Evolutionary conservation across 164 flowering plant genomes (phyloP).

Genomic region (Chimonanthus praecox): DNA sequence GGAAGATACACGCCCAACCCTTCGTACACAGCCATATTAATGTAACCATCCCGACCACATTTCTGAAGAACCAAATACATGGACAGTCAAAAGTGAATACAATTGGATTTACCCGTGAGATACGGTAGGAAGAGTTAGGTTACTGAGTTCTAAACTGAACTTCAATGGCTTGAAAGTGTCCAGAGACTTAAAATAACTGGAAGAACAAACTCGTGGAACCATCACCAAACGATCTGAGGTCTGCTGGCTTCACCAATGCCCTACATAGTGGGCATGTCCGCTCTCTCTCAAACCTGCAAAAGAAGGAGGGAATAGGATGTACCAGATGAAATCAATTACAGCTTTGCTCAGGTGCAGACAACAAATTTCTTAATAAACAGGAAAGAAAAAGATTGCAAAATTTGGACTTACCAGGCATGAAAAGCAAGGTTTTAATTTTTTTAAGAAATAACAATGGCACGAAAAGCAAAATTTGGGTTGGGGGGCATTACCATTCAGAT

Average conservation of each 20-base stretch:
- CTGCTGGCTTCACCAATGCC: constrained; percentile 92
- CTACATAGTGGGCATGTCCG: constrained; percentile 93
- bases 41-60: not conserved
- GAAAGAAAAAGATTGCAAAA: not conserved
- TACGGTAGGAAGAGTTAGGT: not conserved
- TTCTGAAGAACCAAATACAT: not conserved
- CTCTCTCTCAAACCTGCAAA: constrained; percentile 95
- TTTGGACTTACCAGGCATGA: not conserved
- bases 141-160: not conserved
- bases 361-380: too few relatives aligned
- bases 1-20: not conserved
- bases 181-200: constrained; percentile 58
- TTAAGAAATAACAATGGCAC: not conserved
- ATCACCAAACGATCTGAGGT: constrained; percentile 77
- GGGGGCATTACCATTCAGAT: constrained; percentile 72
- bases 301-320: not conserved
- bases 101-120: not conserved
- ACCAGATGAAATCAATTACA: not conserved
- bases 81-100: not conserved
- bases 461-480: not conserved
- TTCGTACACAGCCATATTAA: not conserved
- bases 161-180: not conserved
- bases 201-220: constrained; percentile 88
- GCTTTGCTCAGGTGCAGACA: not conserved
- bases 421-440: not conserved